Conservation (phyloP, 2,329 filamentous ascomycete species). For the Ophiostoma ips region DNA sequence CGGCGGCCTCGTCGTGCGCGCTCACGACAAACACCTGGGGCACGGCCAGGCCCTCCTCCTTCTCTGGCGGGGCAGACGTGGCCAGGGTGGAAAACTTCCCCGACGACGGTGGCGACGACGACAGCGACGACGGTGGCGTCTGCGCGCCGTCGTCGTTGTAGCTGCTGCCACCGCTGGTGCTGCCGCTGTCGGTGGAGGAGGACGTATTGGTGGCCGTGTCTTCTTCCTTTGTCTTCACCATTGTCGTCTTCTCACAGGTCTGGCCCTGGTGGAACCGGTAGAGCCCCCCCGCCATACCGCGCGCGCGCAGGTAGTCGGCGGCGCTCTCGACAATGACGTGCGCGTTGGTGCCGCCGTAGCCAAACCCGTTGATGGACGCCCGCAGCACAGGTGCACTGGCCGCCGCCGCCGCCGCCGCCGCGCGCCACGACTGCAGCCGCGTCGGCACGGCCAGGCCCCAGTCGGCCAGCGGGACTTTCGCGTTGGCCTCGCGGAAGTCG, state of each 20-base stretch:
- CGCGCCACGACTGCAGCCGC: conserved; percentile 21
- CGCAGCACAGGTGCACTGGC: conserved; percentile 11
- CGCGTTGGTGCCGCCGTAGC: conserved; percentile 23
- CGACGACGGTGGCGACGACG: neutral
- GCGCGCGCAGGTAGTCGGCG: conserved; percentile 8
- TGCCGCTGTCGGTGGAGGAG: neutral
- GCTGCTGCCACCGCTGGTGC: neutral
- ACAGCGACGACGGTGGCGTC: neutral
- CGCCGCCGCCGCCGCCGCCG: neutral
- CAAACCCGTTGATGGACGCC: conserved; percentile 32
- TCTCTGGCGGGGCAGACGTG: neutral
- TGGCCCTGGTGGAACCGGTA: neutral
- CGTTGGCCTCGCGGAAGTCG: conserved; percentile 31
- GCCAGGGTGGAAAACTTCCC: neutral
- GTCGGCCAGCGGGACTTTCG: conserved; percentile 28
- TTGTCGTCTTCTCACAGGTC: neutral
- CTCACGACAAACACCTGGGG: conserved; percentile 21
- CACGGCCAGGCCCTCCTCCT: neutral
- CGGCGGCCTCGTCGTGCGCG: conserved; percentile 9
- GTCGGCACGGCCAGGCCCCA: conserved; percentile 24
- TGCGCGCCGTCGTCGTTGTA: neutral
- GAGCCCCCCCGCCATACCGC: neutral
- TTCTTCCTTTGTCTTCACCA: neutral
- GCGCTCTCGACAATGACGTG: conserved; percentile 23
- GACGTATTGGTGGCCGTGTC: no score